A percentile compares a stretch with the other conserved stretches of the same genome.
phyloP scores from a whole-genome alignment of 192 early-diverging fungal genomes.

The Chytriomyces confervae region DNA sequence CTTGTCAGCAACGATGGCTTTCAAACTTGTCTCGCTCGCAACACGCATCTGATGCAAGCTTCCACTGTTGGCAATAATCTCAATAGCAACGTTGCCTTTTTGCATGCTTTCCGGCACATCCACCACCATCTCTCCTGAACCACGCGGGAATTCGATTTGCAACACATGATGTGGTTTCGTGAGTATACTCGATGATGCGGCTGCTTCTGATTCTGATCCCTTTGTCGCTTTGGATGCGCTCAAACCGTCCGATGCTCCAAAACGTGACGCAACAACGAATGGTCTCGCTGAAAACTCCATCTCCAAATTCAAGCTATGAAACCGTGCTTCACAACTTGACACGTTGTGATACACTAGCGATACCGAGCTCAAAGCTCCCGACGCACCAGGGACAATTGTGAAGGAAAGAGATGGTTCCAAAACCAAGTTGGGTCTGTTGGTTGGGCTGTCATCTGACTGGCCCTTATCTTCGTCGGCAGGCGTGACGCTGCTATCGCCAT shows the following conservation, averaged over 20 bases:
- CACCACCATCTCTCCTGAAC: conserved; percentile 24
- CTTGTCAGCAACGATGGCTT: neutral
- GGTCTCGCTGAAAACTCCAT: conserved; percentile 33
- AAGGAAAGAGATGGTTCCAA: conserved; percentile 23
- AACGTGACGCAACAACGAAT: conserved; percentile 15
- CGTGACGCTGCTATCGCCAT: neutral
- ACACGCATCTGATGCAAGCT: conserved; percentile 21
- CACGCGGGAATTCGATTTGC: conserved; percentile 18
- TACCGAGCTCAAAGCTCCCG: neutral
- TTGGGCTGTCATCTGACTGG: neutral
- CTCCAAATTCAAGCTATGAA: conserved; percentile 25
- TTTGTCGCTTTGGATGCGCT: no score
- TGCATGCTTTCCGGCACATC: neutral
- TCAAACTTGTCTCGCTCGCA: conserved; percentile 18
- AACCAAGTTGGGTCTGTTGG: neutral
- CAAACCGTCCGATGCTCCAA: neutral
- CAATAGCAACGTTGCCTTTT: conserved; percentile 26
- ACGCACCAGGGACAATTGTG: neutral
- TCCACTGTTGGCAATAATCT: conserved; percentile 23
- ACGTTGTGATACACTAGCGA: conserved; percentile 1
- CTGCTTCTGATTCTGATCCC: no score
- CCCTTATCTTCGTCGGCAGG: no score
- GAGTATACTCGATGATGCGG: neutral
- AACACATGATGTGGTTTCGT: conserved; percentile 23
- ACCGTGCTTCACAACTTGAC: conserved; percentile 1